Base-by-base conservation (phyloP, 495 filamentous ascomycete genomes). In the Lepidopterella palustris region DNA sequence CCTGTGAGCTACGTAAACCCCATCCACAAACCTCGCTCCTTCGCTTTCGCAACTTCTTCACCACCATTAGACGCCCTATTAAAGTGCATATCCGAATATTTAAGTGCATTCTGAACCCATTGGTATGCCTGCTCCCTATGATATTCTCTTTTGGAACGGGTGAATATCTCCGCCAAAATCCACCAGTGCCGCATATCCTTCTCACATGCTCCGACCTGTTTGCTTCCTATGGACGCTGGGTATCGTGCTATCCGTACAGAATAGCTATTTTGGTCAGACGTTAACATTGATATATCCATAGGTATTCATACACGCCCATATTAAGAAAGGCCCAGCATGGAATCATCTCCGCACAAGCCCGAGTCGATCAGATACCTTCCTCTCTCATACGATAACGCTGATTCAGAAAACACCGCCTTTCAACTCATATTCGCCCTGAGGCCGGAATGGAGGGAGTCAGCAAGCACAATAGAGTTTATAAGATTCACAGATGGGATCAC, bases 401-500 rank as follows among this genome's bases (percentile, higher is more conserved):
- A 91, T 64, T 87, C 87, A 26, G 80, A 89, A 55, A 79, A 79
- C 32, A 90, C 91, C 1, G 90, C 91, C 42, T 76, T 89, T 52
- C 80, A 82, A 53, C 83, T 97, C 32, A 83, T 96, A 66, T 79
- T 92, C 54, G 81, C 89, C 21, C 77, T 97, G 35, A 82, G 84
- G 47, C 95, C 90, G 5, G 82, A 92, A 65, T 98, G 93, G 93
- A 80, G 85, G 59, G 78, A 81, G 18, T 74, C 80, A 0, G 82
- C 79, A 52, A 90, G 88, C 55, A 83, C 84, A n/a, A 81, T 98
- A 60, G 87, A 92, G 70, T 89, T 97, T 65, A 80, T 90, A 50
- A 83, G 85, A 48, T 98, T 97, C 77, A 98, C 89, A 26, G 93
- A 98, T 70, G 93, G 93, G 64, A 98, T 98, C 72, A 98, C 93